Evolutionary conservation across 345 rosid genomes (phyloP).

Genomic region (Eutrema yunnanense): DNA sequence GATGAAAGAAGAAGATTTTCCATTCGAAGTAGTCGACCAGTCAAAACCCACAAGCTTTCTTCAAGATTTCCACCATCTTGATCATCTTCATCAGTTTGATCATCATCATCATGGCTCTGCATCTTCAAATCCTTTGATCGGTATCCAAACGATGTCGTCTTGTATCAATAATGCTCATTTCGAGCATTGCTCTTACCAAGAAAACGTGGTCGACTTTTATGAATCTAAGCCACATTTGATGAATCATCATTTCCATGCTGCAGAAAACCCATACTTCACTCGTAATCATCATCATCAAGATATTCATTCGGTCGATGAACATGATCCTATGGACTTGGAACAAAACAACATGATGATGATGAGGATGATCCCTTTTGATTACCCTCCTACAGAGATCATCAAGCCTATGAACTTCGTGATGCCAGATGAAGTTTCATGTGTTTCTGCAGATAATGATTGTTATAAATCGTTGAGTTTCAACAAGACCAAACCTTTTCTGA

Average conservation of each 20-base stretch:
- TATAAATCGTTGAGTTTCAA: constrained; percentile 26
- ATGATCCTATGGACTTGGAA: constrained; percentile 23
- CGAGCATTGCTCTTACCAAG: constrained; percentile 39
- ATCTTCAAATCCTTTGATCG: constrained; percentile 39
- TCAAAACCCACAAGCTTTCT: constrained; percentile 36
- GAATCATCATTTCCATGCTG: constrained; percentile 34
- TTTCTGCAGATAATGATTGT: constrained; percentile 32
- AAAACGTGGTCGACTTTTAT: constrained; percentile 31
- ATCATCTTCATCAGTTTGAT: constrained; percentile 29
- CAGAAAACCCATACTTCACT: constrained; percentile 17
- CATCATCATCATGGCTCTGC: constrained; percentile 29
- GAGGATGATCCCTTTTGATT: constrained; percentile 30
- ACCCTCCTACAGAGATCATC: constrained; percentile 37
- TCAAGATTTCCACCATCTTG: constrained; percentile 55
- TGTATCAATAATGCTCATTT: constrained; percentile 36
- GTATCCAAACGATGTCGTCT: constrained; percentile 29
- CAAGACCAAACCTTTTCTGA: constrained; percentile 30
- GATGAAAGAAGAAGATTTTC: constrained; percentile 35
- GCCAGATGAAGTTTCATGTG: constrained; percentile 60
- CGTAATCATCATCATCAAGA: constrained; percentile 17
- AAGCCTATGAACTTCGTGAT: constrained; percentile 42
- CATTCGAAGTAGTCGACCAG: constrained; percentile 30
- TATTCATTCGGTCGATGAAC: constrained; percentile 38
- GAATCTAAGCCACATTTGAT: constrained; percentile 59
- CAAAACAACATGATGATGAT: constrained; percentile 32